phyloP scores from a whole-genome alignment of 2,329 filamentous ascomycete species.

The Cladosporium cucumerinum region DNA sequence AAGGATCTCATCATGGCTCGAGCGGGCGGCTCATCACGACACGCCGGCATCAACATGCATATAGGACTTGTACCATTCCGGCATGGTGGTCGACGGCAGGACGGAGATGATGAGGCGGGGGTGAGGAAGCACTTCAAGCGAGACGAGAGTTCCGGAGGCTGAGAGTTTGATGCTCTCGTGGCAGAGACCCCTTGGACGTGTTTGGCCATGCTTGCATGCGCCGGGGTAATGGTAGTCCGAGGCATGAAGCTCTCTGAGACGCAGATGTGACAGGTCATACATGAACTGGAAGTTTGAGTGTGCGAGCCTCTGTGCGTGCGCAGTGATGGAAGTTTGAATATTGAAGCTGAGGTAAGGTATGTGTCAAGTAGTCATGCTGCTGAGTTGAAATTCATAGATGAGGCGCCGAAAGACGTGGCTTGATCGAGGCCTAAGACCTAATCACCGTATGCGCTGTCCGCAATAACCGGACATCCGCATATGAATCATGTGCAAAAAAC shows the following conservation, averaged over 20 bases:
- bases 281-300: background rate
- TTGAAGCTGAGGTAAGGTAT: background rate
- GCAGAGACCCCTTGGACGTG: background rate
- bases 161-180: background rate
- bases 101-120: conserved; percentile 9
- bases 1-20: conserved; percentile 4
- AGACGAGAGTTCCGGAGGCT: background rate
- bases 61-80: conserved; percentile 1
- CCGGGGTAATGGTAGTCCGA: conserved; percentile 14
- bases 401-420: background rate
- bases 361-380: background rate
- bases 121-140: background rate
- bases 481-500: background rate
- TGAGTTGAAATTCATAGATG: background rate
- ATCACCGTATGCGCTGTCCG: background rate
- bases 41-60: conserved; percentile 3
- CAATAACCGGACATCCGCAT: background rate
- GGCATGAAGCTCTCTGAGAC: background rate
- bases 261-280: background rate
- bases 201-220: background rate
- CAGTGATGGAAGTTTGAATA: background rate
- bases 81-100: background rate
- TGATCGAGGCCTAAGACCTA: background rate
- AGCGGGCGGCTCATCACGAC: conserved; percentile 7
- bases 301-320: background rate